A percentile compares a stretch with the other conserved stretches of the same genome.
Evolutionary conservation across 169 alveolate species (phyloP).

Genomic region (Plasmodium cynomolgi): DNA sequence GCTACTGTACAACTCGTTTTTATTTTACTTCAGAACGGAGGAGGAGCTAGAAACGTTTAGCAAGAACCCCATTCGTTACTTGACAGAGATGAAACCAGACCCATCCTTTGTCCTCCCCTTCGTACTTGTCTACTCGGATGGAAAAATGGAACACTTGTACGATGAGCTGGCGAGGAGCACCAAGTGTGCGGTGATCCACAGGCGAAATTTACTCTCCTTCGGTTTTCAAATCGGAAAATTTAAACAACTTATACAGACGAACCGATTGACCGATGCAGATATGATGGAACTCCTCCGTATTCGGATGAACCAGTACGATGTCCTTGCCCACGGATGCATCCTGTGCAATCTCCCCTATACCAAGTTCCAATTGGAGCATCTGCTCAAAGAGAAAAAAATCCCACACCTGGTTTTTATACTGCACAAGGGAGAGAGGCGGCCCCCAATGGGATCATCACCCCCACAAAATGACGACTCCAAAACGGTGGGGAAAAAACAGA

Average conservation of each 20-base stretch:
- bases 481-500: not conserved
- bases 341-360: slow-evolving; percentile 42
- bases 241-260: not conserved
- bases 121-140: slow-evolving; percentile 17
- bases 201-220: slow-evolving; percentile 25
- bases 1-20: slow-evolving; percentile 25
- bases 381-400: not conserved
- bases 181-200: slow-evolving; percentile 32
- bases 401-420: slow-evolving; percentile 56
- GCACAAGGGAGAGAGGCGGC: not conserved
- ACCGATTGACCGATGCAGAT: not conserved
- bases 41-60: slow-evolving; percentile 23
- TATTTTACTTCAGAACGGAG: slow-evolving; percentile 55
- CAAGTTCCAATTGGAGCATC: slow-evolving; percentile 4
- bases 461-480: not conserved
- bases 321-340: slow-evolving; percentile 64
- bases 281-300: slow-evolving; percentile 18
- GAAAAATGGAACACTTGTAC: not conserved
- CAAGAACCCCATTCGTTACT: slow-evolving; percentile 27
- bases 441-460: not conserved
- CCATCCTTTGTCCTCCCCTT: slow-evolving; percentile 60
- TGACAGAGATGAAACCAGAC: slow-evolving; percentile 32
- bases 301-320: slow-evolving; percentile 55
- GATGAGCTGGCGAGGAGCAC: slow-evolving; percentile 20
- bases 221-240: slow-evolving; percentile 32